A percentile compares a stretch with the other conserved stretches of the same genome.
Evolutionary conservation across 257 asterid species (phyloP).

Genomic region (Nicotiana tabacum): DNA sequence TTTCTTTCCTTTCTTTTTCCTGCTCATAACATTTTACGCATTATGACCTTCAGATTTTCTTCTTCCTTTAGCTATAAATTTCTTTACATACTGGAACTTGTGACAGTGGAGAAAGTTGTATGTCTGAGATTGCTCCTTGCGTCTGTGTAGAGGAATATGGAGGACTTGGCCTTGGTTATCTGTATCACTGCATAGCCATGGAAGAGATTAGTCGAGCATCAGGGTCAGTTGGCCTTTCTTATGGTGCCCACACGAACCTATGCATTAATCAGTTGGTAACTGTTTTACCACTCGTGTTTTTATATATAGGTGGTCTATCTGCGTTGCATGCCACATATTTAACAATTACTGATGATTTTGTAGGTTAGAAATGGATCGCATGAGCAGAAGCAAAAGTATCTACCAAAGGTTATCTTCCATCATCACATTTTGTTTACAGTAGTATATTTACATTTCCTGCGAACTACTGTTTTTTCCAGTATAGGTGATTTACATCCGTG

Average conservation of each 20-base stretch:
- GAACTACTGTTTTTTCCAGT: neutral
- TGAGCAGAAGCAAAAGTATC: constrained; percentile 83
- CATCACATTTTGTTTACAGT: neutral
- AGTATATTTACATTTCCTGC: neutral
- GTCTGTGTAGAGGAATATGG: constrained; percentile 77
- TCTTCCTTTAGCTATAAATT: neutral
- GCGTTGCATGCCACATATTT: constrained; percentile 5
- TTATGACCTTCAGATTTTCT: neutral
- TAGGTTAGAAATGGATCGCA: constrained; percentile 91
- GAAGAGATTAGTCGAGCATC: constrained; percentile 99
- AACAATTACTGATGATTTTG: constrained; percentile 25
- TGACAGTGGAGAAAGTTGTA: neutral
- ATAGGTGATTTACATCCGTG: neutral
- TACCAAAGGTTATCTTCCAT: constrained; percentile 73
- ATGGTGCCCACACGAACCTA: constrained; percentile 95
- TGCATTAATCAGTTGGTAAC: constrained; percentile 93
- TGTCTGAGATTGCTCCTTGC: constrained; percentile 13
- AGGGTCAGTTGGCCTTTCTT: constrained; percentile 96
- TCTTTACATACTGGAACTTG: neutral
- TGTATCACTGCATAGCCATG: constrained; percentile 97
- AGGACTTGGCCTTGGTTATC: constrained; percentile 97
- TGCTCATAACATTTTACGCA: neutral
- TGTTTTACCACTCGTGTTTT: constrained; percentile 18
- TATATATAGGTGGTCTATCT: neutral
- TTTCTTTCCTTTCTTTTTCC: neutral